These are phyloP conservation scores for Naganishia cerealis DNA, from an alignment of 1,284 basidiomycete genomes.

Conservation along the genomic window DNA sequence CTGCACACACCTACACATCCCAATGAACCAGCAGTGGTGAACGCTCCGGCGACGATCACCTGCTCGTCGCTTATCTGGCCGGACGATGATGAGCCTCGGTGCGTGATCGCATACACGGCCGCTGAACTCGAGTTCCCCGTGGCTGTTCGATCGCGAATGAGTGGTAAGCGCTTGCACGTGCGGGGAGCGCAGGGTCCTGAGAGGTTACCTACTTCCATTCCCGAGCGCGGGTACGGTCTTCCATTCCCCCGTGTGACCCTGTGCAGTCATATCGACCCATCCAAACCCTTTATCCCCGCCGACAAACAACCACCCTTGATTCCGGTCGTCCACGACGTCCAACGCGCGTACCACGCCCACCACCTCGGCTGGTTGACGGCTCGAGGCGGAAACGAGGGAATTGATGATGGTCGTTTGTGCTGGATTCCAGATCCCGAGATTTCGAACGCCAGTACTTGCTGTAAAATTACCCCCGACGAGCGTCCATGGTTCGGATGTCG, in stretches of 20 bases:
- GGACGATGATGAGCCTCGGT: constrained; percentile 52
- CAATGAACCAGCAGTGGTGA: constrained; percentile 73
- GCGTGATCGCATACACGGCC: constrained; percentile 71
- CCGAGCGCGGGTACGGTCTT: constrained; percentile 23
- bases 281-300: constrained; percentile 15
- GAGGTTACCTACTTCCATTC: constrained; percentile 3
- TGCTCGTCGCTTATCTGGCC: constrained; percentile 60
- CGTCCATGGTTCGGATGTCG: constrained; percentile 62
- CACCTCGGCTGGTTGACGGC: background rate
- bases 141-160: background rate
- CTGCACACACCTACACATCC: constrained; percentile 77
- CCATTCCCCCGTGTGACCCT: constrained; percentile 10
- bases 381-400: constrained; percentile 38
- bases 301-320: constrained; percentile 27
- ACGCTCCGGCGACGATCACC: constrained; percentile 81
- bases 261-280: constrained; percentile 22
- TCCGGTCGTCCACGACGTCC: constrained; percentile 61
- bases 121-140: constrained; percentile 59
- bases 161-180: constrained; percentile 46
- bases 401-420: constrained; percentile 62
- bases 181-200: background rate
- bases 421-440: constrained; percentile 70
- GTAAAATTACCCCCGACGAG: constrained; percentile 90
- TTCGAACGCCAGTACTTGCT: constrained; percentile 54
- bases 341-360: constrained; percentile 73